Evolutionary conservation across 805 yeast species (phyloP), one percentile per base, ranked within the genome.

Genomic region (Candida ficus): DNA sequence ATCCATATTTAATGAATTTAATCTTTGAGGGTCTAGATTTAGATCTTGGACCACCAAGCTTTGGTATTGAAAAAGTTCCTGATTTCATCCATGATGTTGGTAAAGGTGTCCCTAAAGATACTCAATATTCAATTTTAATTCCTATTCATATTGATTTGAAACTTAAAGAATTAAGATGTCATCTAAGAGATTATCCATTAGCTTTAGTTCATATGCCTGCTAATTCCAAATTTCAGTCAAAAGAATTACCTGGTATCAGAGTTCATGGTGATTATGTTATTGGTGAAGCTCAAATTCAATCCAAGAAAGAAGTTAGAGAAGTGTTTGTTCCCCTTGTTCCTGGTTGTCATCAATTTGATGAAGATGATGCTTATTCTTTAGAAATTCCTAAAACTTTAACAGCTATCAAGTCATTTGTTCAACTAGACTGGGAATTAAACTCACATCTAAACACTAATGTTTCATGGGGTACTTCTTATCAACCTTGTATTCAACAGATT

Each of bases 381-480:
- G 70, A 69, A 17, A 80, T 90, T 5, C 82, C 88, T 32, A 78
- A 89, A 45, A 83, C 96, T 0, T 63, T 90, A 38, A 74, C 95
- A 0, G 69, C 91, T 0, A 79, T 86, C 31, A 88, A 89, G 56
- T 63, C 84, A 39, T 86, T 67, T 55, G 73, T 88, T 1, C 79
- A 80, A 45, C 56, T 88, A 42, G 63, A 66, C 6, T 68, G 84
- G 41, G 69, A 66, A 12, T 69, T 84, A 20, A 68, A 70, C 38
- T 73, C 93, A 0, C 63, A 66, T 11, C 56, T 58, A 4, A 79
- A 90, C 0, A 77, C 90, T 0, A 65, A 83, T 23, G 76, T 86
- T 28, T 75, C 84, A 0, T 89, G 96, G 95, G 93, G 95, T 27
- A 79, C 79, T 25, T 83, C 91, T 0, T 81, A 83, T 49, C 87